Percentiles rank a stretch among this genome's conserved stretches.
phyloP scores from a whole-genome alignment of 1,139 yeast species.

The Magnusiomyces magnusii region DNA sequence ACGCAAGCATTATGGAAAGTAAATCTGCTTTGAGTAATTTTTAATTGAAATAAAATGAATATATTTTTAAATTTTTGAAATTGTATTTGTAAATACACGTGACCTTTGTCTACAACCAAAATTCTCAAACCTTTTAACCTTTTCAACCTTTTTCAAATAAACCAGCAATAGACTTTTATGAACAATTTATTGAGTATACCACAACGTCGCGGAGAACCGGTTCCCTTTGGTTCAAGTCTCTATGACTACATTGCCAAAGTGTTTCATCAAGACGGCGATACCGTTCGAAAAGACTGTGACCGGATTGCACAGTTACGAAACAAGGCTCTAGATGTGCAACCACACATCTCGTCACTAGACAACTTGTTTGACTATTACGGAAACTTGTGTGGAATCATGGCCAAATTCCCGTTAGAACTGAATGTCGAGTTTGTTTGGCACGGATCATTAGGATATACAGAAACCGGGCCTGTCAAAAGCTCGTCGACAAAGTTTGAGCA shows the following conservation, averaged over 20 bases:
- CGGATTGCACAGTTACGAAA: slow-evolving; percentile 38
- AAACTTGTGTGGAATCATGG: slow-evolving; percentile 31
- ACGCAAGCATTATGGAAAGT: slow-evolving; percentile 3
- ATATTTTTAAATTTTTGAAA: no score
- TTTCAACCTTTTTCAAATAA: no score
- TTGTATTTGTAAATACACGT: no score
- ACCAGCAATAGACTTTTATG: no score
- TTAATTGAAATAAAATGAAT: no score
- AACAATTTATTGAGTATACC: slow-evolving; percentile 39
- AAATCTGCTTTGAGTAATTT: no score
- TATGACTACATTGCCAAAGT: slow-evolving; percentile 47
- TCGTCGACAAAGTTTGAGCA: slow-evolving; percentile 51
- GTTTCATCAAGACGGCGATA: slow-evolving; percentile 57
- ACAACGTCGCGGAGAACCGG: slow-evolving; percentile 42
- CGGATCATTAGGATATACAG: slow-evolving; percentile 53
- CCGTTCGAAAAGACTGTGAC: slow-evolving; percentile 47
- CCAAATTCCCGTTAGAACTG: slow-evolving; percentile 41
- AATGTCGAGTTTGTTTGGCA: slow-evolving; percentile 59
- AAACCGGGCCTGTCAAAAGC: slow-evolving; percentile 34
- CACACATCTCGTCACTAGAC: slow-evolving; percentile 28
- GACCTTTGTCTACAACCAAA: no score
- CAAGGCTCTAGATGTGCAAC: slow-evolving; percentile 28
- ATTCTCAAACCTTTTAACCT: no score
- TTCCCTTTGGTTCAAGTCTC: slow-evolving; percentile 43
- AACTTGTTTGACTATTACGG: slow-evolving; percentile 28